Conservation (phyloP, 2,329 filamentous ascomycete genomes). For the Monilinia aucupariae region DNA sequence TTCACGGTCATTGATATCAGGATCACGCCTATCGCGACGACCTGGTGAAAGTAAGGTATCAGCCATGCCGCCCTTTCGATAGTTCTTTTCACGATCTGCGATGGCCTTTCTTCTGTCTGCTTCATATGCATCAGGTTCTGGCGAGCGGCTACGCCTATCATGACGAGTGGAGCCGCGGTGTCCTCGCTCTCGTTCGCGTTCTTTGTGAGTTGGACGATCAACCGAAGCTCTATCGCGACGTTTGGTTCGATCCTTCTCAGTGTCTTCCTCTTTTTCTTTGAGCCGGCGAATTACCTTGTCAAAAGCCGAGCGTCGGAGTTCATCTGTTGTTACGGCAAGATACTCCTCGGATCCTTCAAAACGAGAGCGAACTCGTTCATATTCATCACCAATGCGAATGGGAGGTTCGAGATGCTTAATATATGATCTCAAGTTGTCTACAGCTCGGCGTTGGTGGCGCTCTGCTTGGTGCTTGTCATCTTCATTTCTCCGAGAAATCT, state of each 20-base stretch:
- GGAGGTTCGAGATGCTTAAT: conserved; percentile 90
- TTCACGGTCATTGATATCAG: conserved; percentile 32
- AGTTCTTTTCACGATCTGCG: conserved; percentile 88
- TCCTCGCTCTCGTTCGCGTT: conserved; percentile 56
- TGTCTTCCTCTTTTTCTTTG: conserved; percentile 84
- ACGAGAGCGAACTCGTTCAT: conserved; percentile 78
- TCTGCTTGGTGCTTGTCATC: conserved; percentile 79
- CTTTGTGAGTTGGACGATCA: conserved; percentile 38
- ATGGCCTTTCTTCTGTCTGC: conserved; percentile 91
- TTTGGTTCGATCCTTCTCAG: conserved; percentile 59
- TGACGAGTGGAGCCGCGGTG: conserved; percentile 50
- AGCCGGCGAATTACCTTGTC: conserved; percentile 87
- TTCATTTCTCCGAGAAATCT: conserved; percentile 73
- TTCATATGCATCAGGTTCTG: conserved; percentile 92
- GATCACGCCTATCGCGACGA: conserved; percentile 37
- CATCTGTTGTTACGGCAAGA: conserved; percentile 74
- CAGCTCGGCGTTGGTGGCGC: conserved; percentile 75
- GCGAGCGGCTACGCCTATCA: conserved; percentile 70
- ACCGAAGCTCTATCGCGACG: conserved; percentile 53
- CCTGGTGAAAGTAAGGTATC: conserved; percentile 50
- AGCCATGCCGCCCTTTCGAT: conserved; percentile 72
- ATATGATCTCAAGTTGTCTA: conserved; percentile 76
- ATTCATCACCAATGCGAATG: conserved; percentile 70
- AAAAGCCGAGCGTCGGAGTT: conserved; percentile 76
- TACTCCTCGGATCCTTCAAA: conserved; percentile 81